Percentiles rank a stretch among this genome's conserved stretches.
Evolutionary conservation across 2,329 filamentous ascomycete genomes (phyloP).

Genomic region (Tolypocladium sp.): DNA sequence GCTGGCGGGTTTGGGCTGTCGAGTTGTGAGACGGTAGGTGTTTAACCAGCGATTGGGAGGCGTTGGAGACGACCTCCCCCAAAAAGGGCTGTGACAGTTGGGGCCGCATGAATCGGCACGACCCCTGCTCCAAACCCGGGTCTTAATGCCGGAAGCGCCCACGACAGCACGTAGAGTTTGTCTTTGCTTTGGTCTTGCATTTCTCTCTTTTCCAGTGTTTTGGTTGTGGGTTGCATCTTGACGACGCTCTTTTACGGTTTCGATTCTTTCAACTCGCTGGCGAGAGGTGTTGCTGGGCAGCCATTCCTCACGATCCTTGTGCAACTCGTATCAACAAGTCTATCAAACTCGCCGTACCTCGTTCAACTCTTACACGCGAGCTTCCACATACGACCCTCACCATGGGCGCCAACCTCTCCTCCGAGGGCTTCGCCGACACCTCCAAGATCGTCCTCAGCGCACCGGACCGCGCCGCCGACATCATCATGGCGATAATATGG

Average conservation of each 20-base stretch:
- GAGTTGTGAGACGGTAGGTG: not conserved
- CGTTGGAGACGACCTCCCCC: not conserved
- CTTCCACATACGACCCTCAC: not conserved
- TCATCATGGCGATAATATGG: constrained; percentile 26
- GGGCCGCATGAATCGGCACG: not conserved
- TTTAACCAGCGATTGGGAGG: not conserved
- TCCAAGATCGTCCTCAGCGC: constrained; percentile 22
- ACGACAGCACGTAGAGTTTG: no score
- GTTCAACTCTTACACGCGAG: not conserved
- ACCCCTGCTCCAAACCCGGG: not conserved
- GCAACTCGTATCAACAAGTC: not conserved
- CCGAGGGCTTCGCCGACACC: constrained; percentile 23
- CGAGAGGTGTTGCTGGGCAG: constrained; percentile 1
- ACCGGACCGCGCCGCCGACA: constrained; percentile 18
- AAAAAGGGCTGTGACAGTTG: not conserved
- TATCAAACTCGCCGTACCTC: not conserved
- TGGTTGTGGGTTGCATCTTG: not conserved
- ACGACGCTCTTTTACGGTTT: not conserved
- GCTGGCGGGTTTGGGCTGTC: not conserved
- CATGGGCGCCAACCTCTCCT: constrained; percentile 34
- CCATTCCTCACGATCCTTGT: not conserved
- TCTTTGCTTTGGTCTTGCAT: not conserved
- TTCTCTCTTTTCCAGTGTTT: not conserved
- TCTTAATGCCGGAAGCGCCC: not conserved
- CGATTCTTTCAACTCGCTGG: not conserved